Base-by-base conservation (phyloP, 257 asterid genomes). In the Solanum peruvianum region DNA sequence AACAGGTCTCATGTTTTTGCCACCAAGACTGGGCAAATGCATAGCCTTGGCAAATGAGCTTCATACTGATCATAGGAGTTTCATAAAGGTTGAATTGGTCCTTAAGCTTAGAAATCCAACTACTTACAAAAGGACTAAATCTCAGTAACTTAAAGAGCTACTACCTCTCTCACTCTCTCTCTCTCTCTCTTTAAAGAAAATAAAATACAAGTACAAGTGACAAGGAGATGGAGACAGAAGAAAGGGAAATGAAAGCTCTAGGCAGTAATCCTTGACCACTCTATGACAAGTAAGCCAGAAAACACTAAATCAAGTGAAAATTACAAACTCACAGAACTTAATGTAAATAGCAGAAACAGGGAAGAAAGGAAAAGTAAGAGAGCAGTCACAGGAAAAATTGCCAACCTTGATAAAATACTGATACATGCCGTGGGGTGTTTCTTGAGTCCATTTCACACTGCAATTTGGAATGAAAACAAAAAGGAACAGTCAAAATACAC, bases 341-440 rank as follows among this genome's bases (percentile, higher is more conserved):
- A 35, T 58, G 70, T 47, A 85, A 31, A 67, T 31, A n/a, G 60
- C 84, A 86, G 23, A 86, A 85, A 47, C 23, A 47, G 27, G 52
- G 72, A 37, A 86, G 44, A 23, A 86, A 72, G 87, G 69, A 60
- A 20, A 72, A 86, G 58, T 11, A 56, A 47, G 45, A 72, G 15
- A 69, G 11, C 45, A n/a, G 73, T 49, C 37, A 47, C 87, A 49
- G 52, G 37, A 49, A 23, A 71, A 62, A 44, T 84, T 21, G 82
- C 95, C 76, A 86, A 97, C 98, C 99, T 97, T 97, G 89, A 97
- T 93, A 89, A 97, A 95, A 91, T 97, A 97, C 70, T 97, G 95
- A 92, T 95, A 97, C 98, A 95, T 94, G 37, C 97, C 99, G 89
- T 93, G 94, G 85, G 98, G 93, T 47, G 94, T 92, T 60, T 92